Percentiles rank a stretch among this genome's conserved stretches.
Conservation (phyloP, 306 rosid species). For the Pueraria montana region DNA sequence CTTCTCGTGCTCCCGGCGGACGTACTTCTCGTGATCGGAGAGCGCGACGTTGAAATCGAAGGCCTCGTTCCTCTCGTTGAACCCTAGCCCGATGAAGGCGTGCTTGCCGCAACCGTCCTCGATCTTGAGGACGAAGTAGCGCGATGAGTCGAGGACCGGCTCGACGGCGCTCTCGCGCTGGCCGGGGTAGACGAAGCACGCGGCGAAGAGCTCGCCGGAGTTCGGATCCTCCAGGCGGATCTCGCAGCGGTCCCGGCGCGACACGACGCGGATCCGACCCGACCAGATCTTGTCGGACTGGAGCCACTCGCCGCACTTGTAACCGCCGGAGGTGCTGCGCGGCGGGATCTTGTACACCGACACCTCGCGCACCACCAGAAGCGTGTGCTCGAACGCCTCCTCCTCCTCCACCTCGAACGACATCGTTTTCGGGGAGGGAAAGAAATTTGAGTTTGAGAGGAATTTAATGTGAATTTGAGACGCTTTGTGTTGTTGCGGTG, state of each 20-base stretch:
- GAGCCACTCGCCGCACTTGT: constrained; percentile 99
- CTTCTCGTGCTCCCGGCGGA: constrained; percentile 80
- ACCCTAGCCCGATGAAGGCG: constrained; percentile 93
- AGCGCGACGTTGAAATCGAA: constrained; percentile 97
- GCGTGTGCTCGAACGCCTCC: constrained; percentile 95
- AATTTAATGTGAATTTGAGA: constrained; percentile 29
- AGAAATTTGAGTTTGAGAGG: constrained; percentile 38
- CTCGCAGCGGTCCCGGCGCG: constrained; percentile 94
- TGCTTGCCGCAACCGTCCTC: constrained; percentile 96
- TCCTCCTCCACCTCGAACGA: constrained; percentile 92
- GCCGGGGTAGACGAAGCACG: constrained; percentile 88
- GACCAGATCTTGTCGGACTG: constrained; percentile 99
- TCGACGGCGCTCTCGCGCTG: constrained; percentile 91
- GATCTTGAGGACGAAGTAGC: constrained; percentile 96
- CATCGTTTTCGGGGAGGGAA: constrained; percentile 64
- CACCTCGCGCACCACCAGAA: constrained; percentile 95
- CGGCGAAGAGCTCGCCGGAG: constrained; percentile 93
- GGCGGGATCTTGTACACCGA: constrained; percentile 97
- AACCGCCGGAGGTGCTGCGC: constrained; percentile 89
- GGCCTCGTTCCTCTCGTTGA: constrained; percentile 93
- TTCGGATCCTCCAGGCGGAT: constrained; percentile 96
- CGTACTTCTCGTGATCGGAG: constrained; percentile 97
- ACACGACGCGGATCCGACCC: constrained; percentile 93
- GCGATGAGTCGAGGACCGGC: constrained; percentile 93
- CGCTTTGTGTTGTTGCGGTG: background rate